Conservation (phyloP, 495 filamentous ascomycete species). For the Podospora conica region DNA sequence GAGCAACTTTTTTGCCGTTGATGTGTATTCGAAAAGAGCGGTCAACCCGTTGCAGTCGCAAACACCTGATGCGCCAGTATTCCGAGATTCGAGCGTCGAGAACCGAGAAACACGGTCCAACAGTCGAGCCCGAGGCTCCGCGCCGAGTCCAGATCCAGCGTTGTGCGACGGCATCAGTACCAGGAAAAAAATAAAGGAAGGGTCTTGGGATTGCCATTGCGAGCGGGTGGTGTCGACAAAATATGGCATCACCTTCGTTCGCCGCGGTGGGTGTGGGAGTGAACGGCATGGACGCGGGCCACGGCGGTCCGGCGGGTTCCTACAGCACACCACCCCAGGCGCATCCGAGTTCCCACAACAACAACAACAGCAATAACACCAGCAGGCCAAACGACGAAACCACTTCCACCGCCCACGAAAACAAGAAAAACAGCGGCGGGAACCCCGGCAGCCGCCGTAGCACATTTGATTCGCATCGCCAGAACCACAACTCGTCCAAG, state of each 20-base stretch:
- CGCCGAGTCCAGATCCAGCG: not conserved
- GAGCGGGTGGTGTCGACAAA: not conserved
- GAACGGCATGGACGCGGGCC: conserved; percentile 11
- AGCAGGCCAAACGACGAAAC: conserved; percentile 5
- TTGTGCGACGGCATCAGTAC: conserved; percentile 3
- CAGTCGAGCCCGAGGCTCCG: not conserved
- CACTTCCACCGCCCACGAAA: conserved; percentile 13
- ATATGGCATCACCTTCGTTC: conserved; percentile 20
- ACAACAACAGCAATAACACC: conserved; percentile 7
- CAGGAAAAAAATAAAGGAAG: conserved; percentile 6
- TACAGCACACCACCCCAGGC: conserved; percentile 12
- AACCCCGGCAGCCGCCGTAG: conserved; percentile 17
- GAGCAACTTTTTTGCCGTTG: not conserved
- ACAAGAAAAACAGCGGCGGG: conserved; percentile 15
- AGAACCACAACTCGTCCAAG: conserved; percentile 45
- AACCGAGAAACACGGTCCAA: not conserved
- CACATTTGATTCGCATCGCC: conserved; percentile 40
- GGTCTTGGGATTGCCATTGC: not conserved
- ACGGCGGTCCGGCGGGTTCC: conserved; percentile 12
- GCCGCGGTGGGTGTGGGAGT: not conserved
- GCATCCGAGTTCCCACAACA: conserved; percentile 15
- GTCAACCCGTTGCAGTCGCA: not conserved
- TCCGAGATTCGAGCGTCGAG: conserved; percentile 5
- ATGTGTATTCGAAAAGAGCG: not conserved
- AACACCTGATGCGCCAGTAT: conserved; percentile 3